Percentiles rank a stretch among this genome's conserved stretches.
phyloP scores from a whole-genome alignment of 139 green algal genomes.

The Raphidocelis subcapitata region DNA sequence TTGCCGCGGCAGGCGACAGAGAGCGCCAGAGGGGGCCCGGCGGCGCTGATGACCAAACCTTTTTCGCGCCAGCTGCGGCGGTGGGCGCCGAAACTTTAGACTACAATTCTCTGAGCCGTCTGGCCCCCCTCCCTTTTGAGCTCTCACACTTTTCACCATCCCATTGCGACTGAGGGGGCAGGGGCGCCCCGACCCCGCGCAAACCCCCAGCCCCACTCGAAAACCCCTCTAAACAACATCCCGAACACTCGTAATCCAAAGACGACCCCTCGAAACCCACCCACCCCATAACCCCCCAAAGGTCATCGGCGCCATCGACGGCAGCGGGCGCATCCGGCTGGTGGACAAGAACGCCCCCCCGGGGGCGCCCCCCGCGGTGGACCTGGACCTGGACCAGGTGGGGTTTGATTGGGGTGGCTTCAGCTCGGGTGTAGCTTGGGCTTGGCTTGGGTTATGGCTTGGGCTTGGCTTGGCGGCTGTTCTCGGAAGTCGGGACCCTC shows the following conservation, averaged over 20 bases:
- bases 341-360: conserved; percentile 66
- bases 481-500: no score
- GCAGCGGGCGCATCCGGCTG: conserved; percentile 84
- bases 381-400: conserved; percentile 96
- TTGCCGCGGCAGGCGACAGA: no score
- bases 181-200: neutral
- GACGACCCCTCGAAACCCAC: neutral
- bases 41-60: conserved; percentile 23
- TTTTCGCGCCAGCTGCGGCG: conserved; percentile 9
- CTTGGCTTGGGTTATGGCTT: neutral
- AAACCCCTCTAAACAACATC: no score
- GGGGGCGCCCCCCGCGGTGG: conserved; percentile 69
- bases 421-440: no score
- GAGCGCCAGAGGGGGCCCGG: no score
- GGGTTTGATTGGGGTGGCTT: neutral
- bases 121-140: neutral
- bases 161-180: no score
- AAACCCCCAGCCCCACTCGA: neutral
- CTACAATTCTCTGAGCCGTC: conserved; percentile 49
- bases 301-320: conserved; percentile 94
- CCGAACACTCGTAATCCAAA: neutral
- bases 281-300: conserved; percentile 29
- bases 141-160: no score
- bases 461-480: no score
- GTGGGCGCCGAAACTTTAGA: conserved; percentile 38